Evolutionary conservation across 495 filamentous ascomycete genomes (phyloP), one percentile per base, ranked within the genome.

Genomic region (Trichoderma orchidacearum): DNA sequence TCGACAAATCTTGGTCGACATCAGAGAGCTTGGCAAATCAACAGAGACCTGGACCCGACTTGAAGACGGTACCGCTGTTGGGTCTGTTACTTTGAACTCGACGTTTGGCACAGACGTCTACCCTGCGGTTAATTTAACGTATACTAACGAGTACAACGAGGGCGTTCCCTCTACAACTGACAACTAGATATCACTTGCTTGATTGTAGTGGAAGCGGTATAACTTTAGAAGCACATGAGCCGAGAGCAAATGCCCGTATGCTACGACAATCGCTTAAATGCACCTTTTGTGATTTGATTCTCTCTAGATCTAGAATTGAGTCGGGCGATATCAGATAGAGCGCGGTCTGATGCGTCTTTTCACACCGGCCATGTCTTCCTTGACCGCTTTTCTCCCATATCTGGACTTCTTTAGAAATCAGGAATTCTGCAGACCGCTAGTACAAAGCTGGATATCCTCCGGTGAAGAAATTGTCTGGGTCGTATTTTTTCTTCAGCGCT

Each of bases 1-100:
- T 11, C 70, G 86, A 21, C 36, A 41, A 17, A 18, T 41, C 1
- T 7, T 41, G 1, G 36, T 41, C 21, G 36, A 41, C 21, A 41
- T 41, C 36, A 51, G 28, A 23, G 48, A 51, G 5, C 48, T 51
- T 30, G 48, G 23, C 18, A 30, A 51, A 51, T 28, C 48, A 8
- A 51, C 48, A 15, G 21, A 41, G 36, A 41, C 36, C 21, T 41
- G 36, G 36, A 41, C 36, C 6, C 36, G 36, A n/a, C 36, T 41
- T 17, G 36, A 41, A 18, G n/a, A 51, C 21, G 29, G 48, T 1
- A 30, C 7, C 7, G 6, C 48, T 28, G 48, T 28, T 28, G 48
- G 48, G 2, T 18, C 25, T 17, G 48, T 51, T 7, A 30, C 48
- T 3, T 4, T 28, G 11, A 30, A 30, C 11, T 28, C 29, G 7